These are phyloP conservation scores for Mycena polygramma DNA, from an alignment of 768 basidiomycete species.

Conservation along the genomic window DNA sequence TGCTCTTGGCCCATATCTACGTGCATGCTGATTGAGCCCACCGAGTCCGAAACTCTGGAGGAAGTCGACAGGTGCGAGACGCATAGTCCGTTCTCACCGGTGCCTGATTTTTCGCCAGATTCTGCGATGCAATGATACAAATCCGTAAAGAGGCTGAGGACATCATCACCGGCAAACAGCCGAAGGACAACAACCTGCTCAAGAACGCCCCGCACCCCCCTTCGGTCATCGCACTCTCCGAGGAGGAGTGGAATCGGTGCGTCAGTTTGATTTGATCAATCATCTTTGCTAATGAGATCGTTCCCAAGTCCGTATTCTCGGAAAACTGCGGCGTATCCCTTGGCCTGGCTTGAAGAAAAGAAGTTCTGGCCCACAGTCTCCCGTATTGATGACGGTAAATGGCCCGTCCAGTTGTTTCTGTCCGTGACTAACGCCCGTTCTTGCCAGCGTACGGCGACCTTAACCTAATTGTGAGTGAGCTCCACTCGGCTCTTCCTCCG, in stretches of 20 bases:
- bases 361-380: slow-evolving; percentile 99
- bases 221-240: slow-evolving; percentile 76
- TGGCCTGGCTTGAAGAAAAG: slow-evolving; percentile 83
- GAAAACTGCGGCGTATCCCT: slow-evolving; percentile 90
- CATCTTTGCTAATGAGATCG: slow-evolving; percentile 24
- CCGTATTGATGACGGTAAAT: slow-evolving; percentile 92
- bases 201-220: slow-evolving; percentile 96
- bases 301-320: slow-evolving; percentile 85
- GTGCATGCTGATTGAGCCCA: slow-evolving; percentile 98
- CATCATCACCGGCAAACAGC: slow-evolving; percentile 87
- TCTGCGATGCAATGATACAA: slow-evolving; percentile 98
- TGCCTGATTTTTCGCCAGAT: slow-evolving; percentile 58
- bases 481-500: neutral
- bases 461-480: slow-evolving; percentile 81
- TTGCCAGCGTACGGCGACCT: slow-evolving; percentile 89
- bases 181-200: slow-evolving; percentile 91
- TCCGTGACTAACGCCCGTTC: slow-evolving; percentile 23
- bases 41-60: slow-evolving; percentile 94
- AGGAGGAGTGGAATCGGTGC: slow-evolving; percentile 89
- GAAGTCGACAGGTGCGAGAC: slow-evolving; percentile 84
- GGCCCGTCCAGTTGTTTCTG: neutral
- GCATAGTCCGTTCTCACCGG: neutral
- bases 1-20: slow-evolving; percentile 99
- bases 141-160: slow-evolving; percentile 95
- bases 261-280: slow-evolving; percentile 37